Conservation (phyloP, 495 filamentous ascomycete genomes). For the Tuber melanosporum region DNA sequence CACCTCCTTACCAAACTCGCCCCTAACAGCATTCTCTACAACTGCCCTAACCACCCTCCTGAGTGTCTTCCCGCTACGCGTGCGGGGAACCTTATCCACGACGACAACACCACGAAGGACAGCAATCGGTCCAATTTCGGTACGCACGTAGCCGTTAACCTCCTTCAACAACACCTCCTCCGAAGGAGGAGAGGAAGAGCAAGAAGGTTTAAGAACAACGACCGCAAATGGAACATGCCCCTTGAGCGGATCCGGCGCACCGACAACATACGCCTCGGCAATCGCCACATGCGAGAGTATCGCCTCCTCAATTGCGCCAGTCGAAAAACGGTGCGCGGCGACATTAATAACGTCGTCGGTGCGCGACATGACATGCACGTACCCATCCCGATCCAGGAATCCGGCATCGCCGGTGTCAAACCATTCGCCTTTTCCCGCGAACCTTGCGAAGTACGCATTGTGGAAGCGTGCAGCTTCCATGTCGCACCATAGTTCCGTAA, state of each 20-base stretch:
- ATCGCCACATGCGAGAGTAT: constrained; percentile 72
- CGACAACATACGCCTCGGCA: constrained; percentile 75
- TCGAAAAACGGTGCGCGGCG: constrained; percentile 84
- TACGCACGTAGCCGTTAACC: constrained; percentile 61
- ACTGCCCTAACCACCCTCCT: constrained; percentile 73
- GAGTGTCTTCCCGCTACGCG: constrained; percentile 78
- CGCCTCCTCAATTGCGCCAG: constrained; percentile 82
- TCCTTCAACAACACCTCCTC: constrained; percentile 40
- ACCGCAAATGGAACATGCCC: constrained; percentile 90
- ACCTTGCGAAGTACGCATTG: constrained; percentile 70
- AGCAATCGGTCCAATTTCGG: constrained; percentile 82
- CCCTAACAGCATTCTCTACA: constrained; percentile 59
- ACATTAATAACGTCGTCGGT: constrained; percentile 93
- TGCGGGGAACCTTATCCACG: constrained; percentile 82
- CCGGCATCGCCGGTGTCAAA: constrained; percentile 83
- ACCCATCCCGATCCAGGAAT: constrained; percentile 69
- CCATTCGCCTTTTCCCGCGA: constrained; percentile 64
- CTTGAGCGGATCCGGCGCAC: constrained; percentile 77
- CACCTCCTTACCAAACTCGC: constrained; percentile 48
- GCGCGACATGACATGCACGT: constrained; percentile 61
- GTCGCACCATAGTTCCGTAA: constrained; percentile 77
- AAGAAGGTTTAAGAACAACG: constrained; percentile 52
- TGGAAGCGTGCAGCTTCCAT: constrained; percentile 65
- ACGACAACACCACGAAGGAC: constrained; percentile 75
- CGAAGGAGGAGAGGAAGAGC: constrained; percentile 25